phyloP scores from a whole-genome alignment of 768 basidiomycete genomes.

The Pleurotus citrinopileatus region DNA sequence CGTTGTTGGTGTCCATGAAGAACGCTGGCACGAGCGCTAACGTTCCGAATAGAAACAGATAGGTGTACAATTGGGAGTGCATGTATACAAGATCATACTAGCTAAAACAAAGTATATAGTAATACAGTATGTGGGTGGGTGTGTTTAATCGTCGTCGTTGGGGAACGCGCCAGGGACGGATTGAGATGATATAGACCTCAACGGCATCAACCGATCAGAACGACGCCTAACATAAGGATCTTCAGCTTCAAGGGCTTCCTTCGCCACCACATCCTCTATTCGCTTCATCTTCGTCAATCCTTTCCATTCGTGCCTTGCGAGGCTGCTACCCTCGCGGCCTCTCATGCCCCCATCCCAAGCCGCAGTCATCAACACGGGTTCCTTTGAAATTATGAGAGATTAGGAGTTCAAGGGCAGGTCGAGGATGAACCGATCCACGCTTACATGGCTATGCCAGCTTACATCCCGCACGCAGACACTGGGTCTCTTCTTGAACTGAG shows the following conservation, averaged over 20 bases:
- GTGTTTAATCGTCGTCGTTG: neutral
- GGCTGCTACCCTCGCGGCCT: slow-evolving; percentile 57
- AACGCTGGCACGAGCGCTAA: slow-evolving; percentile 9
- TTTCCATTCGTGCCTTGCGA: slow-evolving; percentile 97
- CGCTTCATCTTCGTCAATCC: slow-evolving; percentile 73
- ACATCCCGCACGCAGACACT: slow-evolving; percentile 84
- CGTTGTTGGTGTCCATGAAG: slow-evolving; percentile 25
- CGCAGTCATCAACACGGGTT: slow-evolving; percentile 90
- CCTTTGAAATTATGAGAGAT: slow-evolving; percentile 45
- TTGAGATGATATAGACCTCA: slow-evolving; percentile 3
- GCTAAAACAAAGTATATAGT: neutral
- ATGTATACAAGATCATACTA: neutral
- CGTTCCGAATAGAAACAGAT: no score
- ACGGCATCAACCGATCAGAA: slow-evolving; percentile 23
- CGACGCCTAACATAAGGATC: slow-evolving; percentile 12
- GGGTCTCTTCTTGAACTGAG: slow-evolving; percentile 17
- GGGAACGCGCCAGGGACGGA: neutral
- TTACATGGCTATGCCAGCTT: slow-evolving; percentile 87
- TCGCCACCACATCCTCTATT: slow-evolving; percentile 78
- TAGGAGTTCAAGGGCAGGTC: neutral
- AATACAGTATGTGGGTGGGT: neutral
- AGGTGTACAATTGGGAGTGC: no score
- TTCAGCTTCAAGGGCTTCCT: slow-evolving; percentile 24
- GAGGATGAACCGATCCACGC: no score
- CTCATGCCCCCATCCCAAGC: slow-evolving; percentile 67